Conservation (phyloP, 1,139 yeast genomes). For the Diutina sp. region DNA sequence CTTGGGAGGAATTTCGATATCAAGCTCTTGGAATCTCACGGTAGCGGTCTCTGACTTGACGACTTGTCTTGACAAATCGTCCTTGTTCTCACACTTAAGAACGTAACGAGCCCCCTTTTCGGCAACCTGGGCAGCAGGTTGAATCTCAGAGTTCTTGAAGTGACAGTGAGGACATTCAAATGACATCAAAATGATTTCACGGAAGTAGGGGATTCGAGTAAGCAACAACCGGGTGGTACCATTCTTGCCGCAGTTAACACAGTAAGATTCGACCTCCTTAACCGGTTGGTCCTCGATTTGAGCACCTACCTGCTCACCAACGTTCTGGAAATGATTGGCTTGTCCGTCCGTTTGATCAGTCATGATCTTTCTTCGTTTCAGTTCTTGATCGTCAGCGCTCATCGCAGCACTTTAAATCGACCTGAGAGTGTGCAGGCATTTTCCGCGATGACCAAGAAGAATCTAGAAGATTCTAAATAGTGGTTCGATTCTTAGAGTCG, state of each 20-base stretch:
- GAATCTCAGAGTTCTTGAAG: slow-evolving; percentile 82
- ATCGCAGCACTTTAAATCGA: not conserved
- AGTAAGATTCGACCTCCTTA: slow-evolving; percentile 85
- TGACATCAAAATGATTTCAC: slow-evolving; percentile 89
- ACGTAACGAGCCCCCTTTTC: slow-evolving; percentile 75
- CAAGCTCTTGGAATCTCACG: slow-evolving; percentile 75
- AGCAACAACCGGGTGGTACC: slow-evolving; percentile 77
- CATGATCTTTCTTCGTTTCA: not conserved
- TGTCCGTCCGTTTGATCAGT: not conserved
- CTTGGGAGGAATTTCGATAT: slow-evolving; percentile 90
- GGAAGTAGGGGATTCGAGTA: slow-evolving; percentile 83
- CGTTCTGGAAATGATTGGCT: not conserved
- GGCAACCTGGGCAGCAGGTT: slow-evolving; percentile 83
- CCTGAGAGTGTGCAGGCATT: not conserved
- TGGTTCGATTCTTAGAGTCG: not conserved
- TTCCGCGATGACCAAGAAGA: not conserved
- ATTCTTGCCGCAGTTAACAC: slow-evolving; percentile 87
- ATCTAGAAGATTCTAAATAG: not conserved
- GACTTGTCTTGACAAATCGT: slow-evolving; percentile 80
- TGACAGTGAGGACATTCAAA: slow-evolving; percentile 95
- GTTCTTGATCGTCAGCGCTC: not conserved
- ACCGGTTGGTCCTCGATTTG: slow-evolving; percentile 95
- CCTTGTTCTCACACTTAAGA: slow-evolving; percentile 54
- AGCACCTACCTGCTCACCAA: slow-evolving; percentile 8
- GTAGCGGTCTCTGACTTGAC: slow-evolving; percentile 83